phyloP scores from a whole-genome alignment of 2,329 filamentous ascomycete genomes.

The Neofusicoccum kwambonambiense region DNA sequence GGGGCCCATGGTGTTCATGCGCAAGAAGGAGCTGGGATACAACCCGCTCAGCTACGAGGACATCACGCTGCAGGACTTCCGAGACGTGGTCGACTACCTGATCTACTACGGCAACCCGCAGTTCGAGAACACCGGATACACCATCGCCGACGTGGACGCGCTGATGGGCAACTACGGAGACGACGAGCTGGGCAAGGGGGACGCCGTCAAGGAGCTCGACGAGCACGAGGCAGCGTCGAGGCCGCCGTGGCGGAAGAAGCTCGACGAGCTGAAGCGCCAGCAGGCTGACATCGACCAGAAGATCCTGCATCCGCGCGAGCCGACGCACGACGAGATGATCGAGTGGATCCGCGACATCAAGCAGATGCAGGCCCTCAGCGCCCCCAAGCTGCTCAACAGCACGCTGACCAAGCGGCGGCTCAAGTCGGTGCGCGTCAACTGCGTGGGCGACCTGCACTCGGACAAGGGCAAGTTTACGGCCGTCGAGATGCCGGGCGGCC shows the following conservation, averaged over 20 bases:
- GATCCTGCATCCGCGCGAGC: not conserved
- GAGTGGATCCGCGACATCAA: not conserved
- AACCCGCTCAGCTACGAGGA: not conserved
- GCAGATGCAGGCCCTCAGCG: not conserved
- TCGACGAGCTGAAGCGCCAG: not conserved
- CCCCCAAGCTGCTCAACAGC: not conserved
- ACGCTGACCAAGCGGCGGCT: not conserved
- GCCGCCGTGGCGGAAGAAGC: not conserved
- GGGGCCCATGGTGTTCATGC: not conserved
- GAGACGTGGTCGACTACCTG: not conserved
- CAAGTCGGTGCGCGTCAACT: slow-evolving; percentile 4
- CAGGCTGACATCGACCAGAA: not conserved
- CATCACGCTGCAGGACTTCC: not conserved
- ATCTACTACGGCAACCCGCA: not conserved
- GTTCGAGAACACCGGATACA: not conserved
- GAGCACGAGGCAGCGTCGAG: not conserved
- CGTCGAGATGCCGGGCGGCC: not conserved
- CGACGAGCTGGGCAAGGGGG: not conserved
- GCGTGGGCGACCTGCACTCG: not conserved
- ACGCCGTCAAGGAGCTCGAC: not conserved
- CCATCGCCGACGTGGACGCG: not conserved
- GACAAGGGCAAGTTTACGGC: not conserved
- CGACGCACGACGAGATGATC: not conserved
- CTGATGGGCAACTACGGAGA: not conserved
- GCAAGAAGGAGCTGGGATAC: not conserved